Percentiles rank a stretch among this genome's conserved stretches.
phyloP scores from a whole-genome alignment of 805 yeast species.

The Lachancea lanzarotensis region DNA sequence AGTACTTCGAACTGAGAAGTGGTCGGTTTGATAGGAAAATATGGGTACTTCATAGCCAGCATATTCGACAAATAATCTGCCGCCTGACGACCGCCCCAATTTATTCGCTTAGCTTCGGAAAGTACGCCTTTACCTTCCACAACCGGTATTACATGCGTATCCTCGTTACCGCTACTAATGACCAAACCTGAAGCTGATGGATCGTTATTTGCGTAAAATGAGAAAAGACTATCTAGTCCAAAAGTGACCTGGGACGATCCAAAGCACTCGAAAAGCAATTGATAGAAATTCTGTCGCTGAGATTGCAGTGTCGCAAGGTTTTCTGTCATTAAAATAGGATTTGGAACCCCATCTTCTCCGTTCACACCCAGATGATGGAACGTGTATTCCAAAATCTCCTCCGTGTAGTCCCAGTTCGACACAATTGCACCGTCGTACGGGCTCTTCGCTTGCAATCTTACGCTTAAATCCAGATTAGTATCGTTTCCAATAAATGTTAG shows the following conservation, averaged over 20 bases:
- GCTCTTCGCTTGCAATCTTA: slow-evolving; percentile 60
- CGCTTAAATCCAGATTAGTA: slow-evolving; percentile 59
- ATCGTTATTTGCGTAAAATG: slow-evolving; percentile 54
- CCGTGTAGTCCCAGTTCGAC: slow-evolving; percentile 90
- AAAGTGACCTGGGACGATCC: slow-evolving; percentile 64
- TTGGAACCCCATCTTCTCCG: slow-evolving; percentile 49
- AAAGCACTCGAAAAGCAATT: slow-evolving; percentile 79
- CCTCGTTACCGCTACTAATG: slow-evolving; percentile 74
- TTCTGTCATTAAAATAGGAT: slow-evolving; percentile 80
- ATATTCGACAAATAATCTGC: slow-evolving; percentile 55
- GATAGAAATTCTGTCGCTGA: slow-evolving; percentile 72
- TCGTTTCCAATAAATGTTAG: slow-evolving; percentile 81
- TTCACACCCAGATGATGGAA: slow-evolving; percentile 71
- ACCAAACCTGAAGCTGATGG: slow-evolving; percentile 54
- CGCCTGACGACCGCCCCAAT: slow-evolving; percentile 85
- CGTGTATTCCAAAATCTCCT: slow-evolving; percentile 74
- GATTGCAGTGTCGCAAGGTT: slow-evolving; percentile 61
- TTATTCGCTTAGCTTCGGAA: slow-evolving; percentile 68
- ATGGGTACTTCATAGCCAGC: slow-evolving; percentile 79
- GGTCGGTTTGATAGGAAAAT: slow-evolving; percentile 71
- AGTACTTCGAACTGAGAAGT: slow-evolving; percentile 58
- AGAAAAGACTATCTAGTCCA: slow-evolving; percentile 79
- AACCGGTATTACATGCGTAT: slow-evolving; percentile 79
- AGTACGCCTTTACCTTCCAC: slow-evolving; percentile 60
- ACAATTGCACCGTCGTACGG: slow-evolving; percentile 86